Percentiles rank a stretch among this genome's conserved stretches.
phyloP scores from a whole-genome alignment of 2,329 filamentous ascomycete species.

The Drechslerella dactyloides region DNA sequence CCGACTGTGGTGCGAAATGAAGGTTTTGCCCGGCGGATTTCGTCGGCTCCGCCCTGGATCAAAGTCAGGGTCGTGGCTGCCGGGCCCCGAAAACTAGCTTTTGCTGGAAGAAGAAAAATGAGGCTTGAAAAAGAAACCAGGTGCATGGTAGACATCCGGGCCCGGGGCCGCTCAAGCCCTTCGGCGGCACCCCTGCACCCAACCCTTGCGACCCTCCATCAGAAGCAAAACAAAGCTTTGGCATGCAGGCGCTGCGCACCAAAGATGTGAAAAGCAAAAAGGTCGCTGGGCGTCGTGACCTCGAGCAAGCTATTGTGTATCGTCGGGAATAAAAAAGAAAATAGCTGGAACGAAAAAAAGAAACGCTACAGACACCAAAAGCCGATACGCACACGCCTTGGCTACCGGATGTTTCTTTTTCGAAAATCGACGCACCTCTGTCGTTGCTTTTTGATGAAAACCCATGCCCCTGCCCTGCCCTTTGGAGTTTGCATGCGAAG shows the following conservation, averaged over 20 bases:
- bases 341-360: conserved; percentile 8
- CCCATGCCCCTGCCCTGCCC: not conserved
- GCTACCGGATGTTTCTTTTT: not conserved
- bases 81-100: conserved; percentile 4
- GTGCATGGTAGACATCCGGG: not conserved
- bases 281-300: not conserved
- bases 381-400: not conserved
- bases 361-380: conserved; percentile 18
- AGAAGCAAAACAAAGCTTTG: not conserved
- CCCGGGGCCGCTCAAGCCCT: no score
- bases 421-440: not conserved
- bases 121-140: not conserved
- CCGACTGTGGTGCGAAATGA: not conserved
- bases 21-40: not conserved
- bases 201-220: not conserved
- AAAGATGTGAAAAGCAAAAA: not conserved
- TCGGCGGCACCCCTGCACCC: not conserved
- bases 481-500: conserved; percentile 15
- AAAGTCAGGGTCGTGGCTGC: conserved; percentile 6
- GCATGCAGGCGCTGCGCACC: not conserved
- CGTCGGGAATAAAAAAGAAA: not conserved
- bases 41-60: conserved; percentile 17
- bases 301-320: not conserved
- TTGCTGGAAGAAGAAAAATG: not conserved
- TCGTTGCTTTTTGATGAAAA: not conserved